Evolutionary conservation across 2,329 filamentous ascomycete species (phyloP), one percentile per base, ranked within the genome.

Genomic region (Fusarium sp.): DNA sequence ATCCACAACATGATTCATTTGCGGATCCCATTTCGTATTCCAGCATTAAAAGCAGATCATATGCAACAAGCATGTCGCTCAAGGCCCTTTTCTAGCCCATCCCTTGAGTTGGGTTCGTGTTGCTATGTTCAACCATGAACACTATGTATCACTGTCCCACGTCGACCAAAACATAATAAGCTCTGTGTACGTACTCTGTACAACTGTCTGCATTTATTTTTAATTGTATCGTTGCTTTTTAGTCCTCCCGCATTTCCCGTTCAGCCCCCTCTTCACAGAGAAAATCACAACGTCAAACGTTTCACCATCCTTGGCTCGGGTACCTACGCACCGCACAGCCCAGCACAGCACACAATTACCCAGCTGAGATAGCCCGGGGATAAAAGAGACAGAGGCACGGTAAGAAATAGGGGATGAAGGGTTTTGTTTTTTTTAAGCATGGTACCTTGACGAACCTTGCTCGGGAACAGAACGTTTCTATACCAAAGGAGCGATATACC

Each of bases 381-480:
- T 69, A 69, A 68, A 42, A 32, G n/a, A 65, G 20, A 45, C 32
- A 39, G 35, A 65, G 63, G 26, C 18, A 39, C 50, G 15, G 63
- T 67, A 44, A 54, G 36, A 42, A 69, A 69, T 69, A 69, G 64
- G 66, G 56, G 66, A 69, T 55, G 48, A 44, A 51, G 47, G 48
- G 11, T 68, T 24, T 24, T n/a, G n/a, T 24, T 39, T 66, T 48
- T 48, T 45, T 38, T 26, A 39, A 45, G 30, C 48, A 39, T 41
- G 41, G 41, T 32, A n/a, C 22, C 36, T 48, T 24, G 54, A n/a
- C 55, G n/a, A 63, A 47, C 63, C 64, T 57, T 55, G 67, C 36
- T 35, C 28, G 28, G 42, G 59, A 70, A 65, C 58, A 63, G 64
- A 69, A 69, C 66, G 66, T 72, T 72, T 70, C 69, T 73, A 57